Percentiles rank a stretch among this genome's conserved stretches.
phyloP scores from a whole-genome alignment of 2,329 filamentous ascomycete genomes.

The Aspergillus pseudotamarii region DNA sequence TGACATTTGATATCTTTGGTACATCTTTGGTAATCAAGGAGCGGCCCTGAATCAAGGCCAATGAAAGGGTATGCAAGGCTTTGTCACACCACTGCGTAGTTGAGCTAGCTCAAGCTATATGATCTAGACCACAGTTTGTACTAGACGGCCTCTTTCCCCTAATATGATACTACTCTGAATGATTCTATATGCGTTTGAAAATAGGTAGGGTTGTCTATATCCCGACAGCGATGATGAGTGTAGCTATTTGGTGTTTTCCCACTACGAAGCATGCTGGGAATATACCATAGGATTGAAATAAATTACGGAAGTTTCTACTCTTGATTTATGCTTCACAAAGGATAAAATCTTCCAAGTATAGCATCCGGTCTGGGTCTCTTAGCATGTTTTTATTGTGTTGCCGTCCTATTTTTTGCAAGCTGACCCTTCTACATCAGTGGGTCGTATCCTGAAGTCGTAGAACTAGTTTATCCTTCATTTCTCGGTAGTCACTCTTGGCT shows the following conservation, averaged over 20 bases:
- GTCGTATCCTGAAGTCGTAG: not conserved
- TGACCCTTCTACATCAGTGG: not conserved
- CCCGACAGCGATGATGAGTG: not conserved
- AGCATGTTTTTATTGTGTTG: not conserved
- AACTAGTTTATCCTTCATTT: not conserved
- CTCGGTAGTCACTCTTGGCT: not conserved
- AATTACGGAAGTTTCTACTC: rapidly evolving
- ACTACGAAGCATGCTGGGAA: not conserved
- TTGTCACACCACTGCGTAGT: not conserved
- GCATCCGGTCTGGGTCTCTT: too few relatives aligned
- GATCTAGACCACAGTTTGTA: too few relatives aligned
- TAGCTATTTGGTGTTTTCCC: not conserved
- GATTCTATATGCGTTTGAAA: not conserved
- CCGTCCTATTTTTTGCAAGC: not conserved
- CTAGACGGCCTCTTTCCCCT: too few relatives aligned
- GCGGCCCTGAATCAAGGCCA: not conserved
- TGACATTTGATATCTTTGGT: not conserved
- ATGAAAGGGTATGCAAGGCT: not conserved
- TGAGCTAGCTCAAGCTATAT: not conserved
- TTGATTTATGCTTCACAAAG: not conserved
- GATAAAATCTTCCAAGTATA: not conserved
- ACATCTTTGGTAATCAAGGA: not conserved
- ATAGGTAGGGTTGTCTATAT: not conserved
- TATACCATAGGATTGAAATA: not conserved
- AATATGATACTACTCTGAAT: not conserved